A percentile compares a stretch with the other conserved stretches of the same genome.
phyloP scores from a whole-genome alignment of 176 grass and related monocot genomes.

The Poa annua region DNA sequence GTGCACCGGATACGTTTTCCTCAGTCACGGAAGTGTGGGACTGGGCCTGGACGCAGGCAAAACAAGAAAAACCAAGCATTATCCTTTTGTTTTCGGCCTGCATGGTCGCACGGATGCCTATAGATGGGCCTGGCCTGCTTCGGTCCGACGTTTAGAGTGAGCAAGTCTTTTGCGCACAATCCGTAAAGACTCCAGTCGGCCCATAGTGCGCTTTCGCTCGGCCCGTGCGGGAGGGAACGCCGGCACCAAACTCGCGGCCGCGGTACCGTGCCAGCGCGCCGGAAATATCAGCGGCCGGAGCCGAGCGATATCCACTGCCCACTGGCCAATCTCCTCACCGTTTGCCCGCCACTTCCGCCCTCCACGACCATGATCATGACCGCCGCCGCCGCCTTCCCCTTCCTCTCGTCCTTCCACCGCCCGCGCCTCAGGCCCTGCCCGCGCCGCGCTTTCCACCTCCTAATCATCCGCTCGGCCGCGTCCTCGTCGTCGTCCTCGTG shows the following conservation, averaged over 20 bases:
- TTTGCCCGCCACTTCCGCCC: constrained; percentile 25
- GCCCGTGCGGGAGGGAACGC: neutral
- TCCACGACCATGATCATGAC: constrained; percentile 40
- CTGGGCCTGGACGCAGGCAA: too few species aligned
- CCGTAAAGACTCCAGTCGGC: neutral
- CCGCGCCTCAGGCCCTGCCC: constrained; percentile 37
- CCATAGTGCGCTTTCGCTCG: neutral
- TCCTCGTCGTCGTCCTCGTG: constrained; percentile 28
- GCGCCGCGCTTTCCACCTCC: neutral
- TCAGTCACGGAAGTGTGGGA: too few species aligned
- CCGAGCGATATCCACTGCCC: constrained; percentile 46
- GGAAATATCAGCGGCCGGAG: constrained; percentile 39
- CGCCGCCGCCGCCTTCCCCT: constrained; percentile 28
- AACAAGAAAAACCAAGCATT: too few species aligned
- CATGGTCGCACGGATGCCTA: too few species aligned
- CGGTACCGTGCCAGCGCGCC: neutral
- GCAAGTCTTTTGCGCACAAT: too few species aligned
- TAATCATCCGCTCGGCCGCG: neutral
- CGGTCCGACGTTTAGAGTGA: neutral
- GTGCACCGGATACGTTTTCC: too few species aligned
- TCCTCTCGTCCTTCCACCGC: constrained; percentile 44
- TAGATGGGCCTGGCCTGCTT: neutral
- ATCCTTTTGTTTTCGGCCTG: neutral
- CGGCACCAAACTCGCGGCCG: neutral
- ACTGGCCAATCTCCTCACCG: constrained; percentile 18